A percentile compares a stretch with the other conserved stretches of the same genome.
phyloP scores from a whole-genome alignment of 352 stramenopile species.

The Globisporangium splendens region DNA sequence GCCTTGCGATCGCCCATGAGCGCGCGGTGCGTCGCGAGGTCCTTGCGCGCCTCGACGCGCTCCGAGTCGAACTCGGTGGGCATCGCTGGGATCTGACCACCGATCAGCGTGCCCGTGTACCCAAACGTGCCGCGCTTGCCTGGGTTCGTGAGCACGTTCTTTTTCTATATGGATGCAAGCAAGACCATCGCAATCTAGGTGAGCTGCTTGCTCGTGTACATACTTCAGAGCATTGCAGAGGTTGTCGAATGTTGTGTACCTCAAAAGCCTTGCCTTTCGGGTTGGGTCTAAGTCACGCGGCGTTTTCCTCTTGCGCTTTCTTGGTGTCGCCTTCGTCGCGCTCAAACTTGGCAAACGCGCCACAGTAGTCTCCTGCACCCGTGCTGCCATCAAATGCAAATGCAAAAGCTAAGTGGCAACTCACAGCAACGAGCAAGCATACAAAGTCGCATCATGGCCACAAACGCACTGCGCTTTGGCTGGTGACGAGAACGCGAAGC shows the following conservation, averaged over 20 bases:
- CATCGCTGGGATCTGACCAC: constrained; percentile 41
- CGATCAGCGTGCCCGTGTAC: constrained; percentile 70
- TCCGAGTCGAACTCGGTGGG: constrained; percentile 66
- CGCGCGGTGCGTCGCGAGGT: constrained; percentile 38
- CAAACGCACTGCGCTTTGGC: constrained; percentile 49
- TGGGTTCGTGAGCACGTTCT: constrained; percentile 64
- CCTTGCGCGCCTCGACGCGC: constrained; percentile 21
- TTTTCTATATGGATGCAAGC: constrained; percentile 25
- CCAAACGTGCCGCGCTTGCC: constrained; percentile 66
- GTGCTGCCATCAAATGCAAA: constrained; percentile 26
- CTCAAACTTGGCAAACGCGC: constrained; percentile 61
- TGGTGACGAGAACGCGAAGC: constrained; percentile 60
- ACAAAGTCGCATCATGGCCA: not conserved
- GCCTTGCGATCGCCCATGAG: constrained; percentile 66
- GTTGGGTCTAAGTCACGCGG: constrained; percentile 24
- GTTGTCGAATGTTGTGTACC: constrained; percentile 1
- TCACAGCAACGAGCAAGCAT: not conserved
- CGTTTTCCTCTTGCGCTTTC: constrained; percentile 40
- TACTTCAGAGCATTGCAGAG: no score
- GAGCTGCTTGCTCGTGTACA: no score
- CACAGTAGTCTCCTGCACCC: constrained; percentile 67
- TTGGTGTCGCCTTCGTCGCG: constrained; percentile 63
- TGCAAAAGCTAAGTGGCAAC: not conserved
- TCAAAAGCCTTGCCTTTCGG: constrained; percentile 64
- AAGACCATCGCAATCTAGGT: no score